Evolutionary conservation across 768 basidiomycete genomes (phyloP).

Genomic region (Cytidiella melzeri): DNA sequence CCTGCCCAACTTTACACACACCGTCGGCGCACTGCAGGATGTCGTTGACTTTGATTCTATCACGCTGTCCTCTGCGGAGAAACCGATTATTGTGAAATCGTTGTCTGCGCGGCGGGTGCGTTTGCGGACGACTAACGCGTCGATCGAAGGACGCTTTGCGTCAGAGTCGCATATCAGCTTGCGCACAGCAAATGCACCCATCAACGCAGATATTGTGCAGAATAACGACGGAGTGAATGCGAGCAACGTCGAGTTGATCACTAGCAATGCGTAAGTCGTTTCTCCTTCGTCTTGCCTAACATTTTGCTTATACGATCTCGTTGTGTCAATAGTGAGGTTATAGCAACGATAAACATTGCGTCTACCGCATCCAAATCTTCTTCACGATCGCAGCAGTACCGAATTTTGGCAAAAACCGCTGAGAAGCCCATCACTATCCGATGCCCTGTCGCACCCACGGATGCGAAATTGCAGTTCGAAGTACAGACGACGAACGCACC

Average conservation of each 20-base stretch:
- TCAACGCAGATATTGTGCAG: constrained; percentile 35
- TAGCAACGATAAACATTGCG: constrained; percentile 14
- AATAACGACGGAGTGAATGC: constrained; percentile 20
- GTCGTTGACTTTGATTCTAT: constrained; percentile 8
- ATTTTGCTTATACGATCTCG: no score
- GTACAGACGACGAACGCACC: constrained; percentile 31
- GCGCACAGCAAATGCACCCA: constrained; percentile 32
- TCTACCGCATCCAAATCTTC: constrained; percentile 5
- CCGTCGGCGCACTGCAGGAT: constrained; percentile 7
- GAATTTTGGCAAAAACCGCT: constrained; percentile 25
- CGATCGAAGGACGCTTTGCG: constrained; percentile 39
- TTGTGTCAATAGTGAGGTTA: constrained; percentile 15
- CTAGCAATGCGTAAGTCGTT: constrained; percentile 38
- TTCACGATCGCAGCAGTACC: constrained; percentile 30
- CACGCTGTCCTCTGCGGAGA: constrained; percentile 5
- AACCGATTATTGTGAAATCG: constrained; percentile 24
- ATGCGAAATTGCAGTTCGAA: constrained; percentile 21
- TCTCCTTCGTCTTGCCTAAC: no score
- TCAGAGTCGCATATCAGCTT: constrained; percentile 30
- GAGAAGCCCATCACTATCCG: constrained; percentile 29
- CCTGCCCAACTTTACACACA: constrained; percentile 13
- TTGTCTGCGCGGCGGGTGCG: constrained; percentile 21
- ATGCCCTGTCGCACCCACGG: constrained; percentile 26
- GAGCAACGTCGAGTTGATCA: constrained; percentile 27
- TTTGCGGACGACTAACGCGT: constrained; percentile 37